A percentile compares a stretch with the other conserved stretches of the same genome.
Evolutionary conservation across 495 filamentous ascomycete species (phyloP).

Genomic region (Elaphomyces granulatus): DNA sequence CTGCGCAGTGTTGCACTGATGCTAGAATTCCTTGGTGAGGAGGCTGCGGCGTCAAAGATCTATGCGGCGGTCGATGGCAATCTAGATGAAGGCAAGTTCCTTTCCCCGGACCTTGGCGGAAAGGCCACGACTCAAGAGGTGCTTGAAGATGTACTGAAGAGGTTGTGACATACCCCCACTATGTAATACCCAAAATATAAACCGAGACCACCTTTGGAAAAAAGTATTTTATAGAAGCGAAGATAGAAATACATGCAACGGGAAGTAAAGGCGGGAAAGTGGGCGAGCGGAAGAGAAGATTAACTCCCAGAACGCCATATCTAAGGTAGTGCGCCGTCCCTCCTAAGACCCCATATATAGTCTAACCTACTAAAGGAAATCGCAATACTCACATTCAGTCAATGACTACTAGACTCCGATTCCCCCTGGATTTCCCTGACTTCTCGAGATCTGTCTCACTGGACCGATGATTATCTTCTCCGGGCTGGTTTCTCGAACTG

Average conservation of each 20-base stretch:
- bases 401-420: conserved; percentile 10
- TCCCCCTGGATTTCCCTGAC: conserved; percentile 18
- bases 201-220: too few relatives aligned
- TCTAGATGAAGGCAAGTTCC: conserved; percentile 63
- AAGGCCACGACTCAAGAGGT: conserved; percentile 80
- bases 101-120: conserved; percentile 87
- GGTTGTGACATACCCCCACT: conserved; percentile 66
- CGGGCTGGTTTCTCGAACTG: not conserved
- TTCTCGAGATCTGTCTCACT: conserved; percentile 5
- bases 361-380: not conserved
- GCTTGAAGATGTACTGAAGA: conserved; percentile 72
- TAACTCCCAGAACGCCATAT: too few relatives aligned
- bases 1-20: conserved; percentile 82
- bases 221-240: too few relatives aligned
- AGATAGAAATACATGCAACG: too few relatives aligned
- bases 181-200: too few relatives aligned
- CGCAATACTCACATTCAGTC: conserved; percentile 6
- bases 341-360: not conserved
- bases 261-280: too few relatives aligned
- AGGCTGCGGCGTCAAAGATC: conserved; percentile 72
- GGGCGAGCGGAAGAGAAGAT: too few relatives aligned
- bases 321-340: too few relatives aligned
- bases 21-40: conserved; percentile 87
- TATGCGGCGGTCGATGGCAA: conserved; percentile 87
- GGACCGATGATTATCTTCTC: not conserved